These are phyloP conservation scores for Elaeis guineensis DNA, from an alignment of 176 grass and related monocot genomes.

Conservation along the genomic window DNA sequence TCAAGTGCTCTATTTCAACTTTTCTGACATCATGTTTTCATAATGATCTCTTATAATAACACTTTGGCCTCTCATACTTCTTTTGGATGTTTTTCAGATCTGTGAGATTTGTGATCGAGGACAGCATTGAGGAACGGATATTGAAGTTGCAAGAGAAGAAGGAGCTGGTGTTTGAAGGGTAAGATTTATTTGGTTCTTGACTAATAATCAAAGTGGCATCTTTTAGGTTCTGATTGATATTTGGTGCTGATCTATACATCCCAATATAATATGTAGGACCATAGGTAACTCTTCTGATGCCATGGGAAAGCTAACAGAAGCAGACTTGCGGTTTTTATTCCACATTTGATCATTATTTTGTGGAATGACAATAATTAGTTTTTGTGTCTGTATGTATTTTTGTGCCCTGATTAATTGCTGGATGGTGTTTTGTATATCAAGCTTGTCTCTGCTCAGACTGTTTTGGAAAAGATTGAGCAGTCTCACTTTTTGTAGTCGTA, in stretches of 20 bases:
- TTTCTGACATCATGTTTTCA: slow-evolving; percentile 1
- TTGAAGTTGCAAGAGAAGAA: slow-evolving; percentile 88
- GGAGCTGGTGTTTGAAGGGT: slow-evolving; percentile 89
- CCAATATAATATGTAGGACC: background rate
- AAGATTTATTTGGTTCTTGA: slow-evolving; percentile 4
- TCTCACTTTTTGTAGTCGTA: too few relatives aligned
- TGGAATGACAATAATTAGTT: too few relatives aligned
- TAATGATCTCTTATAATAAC: background rate
- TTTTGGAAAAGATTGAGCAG: too few relatives aligned
- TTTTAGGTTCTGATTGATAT: background rate
- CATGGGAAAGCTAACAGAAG: too few relatives aligned
- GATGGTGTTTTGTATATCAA: too few relatives aligned
- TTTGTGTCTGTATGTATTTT: too few relatives aligned
- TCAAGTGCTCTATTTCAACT: slow-evolving; percentile 35
- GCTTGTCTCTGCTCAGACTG: too few relatives aligned
- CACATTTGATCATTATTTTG: too few relatives aligned
- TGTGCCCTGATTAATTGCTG: too few relatives aligned
- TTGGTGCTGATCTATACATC: slow-evolving; percentile 10
- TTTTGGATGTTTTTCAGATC: slow-evolving; percentile 31
- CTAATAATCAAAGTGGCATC: background rate
- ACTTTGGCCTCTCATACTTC: slow-evolving; percentile 1
- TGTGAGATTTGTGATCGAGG: slow-evolving; percentile 71
- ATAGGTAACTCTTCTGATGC: too few relatives aligned
- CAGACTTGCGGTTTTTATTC: too few relatives aligned
- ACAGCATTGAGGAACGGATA: slow-evolving; percentile 74